Evolutionary conservation across 345 rosid genomes (phyloP), one percentile per base, ranked within the genome.

Genomic region (Mercurialis annua): DNA sequence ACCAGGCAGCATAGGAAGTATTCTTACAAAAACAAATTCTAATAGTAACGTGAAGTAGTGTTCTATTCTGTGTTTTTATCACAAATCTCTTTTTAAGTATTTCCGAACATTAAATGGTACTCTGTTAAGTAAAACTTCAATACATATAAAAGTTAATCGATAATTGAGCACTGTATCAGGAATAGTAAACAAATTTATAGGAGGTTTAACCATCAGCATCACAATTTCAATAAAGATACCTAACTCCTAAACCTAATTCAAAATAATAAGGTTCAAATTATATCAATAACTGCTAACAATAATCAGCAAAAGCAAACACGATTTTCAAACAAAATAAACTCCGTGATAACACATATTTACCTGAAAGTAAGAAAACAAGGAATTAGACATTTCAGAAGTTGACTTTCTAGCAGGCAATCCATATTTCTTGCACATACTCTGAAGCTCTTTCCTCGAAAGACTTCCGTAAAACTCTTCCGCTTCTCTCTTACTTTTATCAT

Each of bases 401-500:
- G 95, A 85, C 76, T 78, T 85, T 74, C 85, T 82, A 18, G 95
- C 87, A 29, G 95, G 97, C 73, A 90, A 77, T 53, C 85, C 82
- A 76, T 74, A 82, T 59, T 72, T 80, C 81, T 85, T 88, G 80
- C 97, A 88, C 69, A 86, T 64, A 77, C 78, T 81, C 59, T 86
- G 90, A 67, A 90, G 95, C 75, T 88, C 90, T 82, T 81, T 88
- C 80, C 94, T 75, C 12, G 97, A 76, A 70, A 79, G 86, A 15
- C 73, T 70, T 14, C 64, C 65, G 67, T 66, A 81, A 67, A 60
- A 82, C n/a, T 80, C 81, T 60, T 69, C 74, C 59, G 66, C 79
- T 59, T 79, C 81, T 70, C 75, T 78, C 68, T 40, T 40, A 40
- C n/a, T n/a, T n/a, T 34, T 34, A 34, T 34, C 4, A 34, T 78